These are phyloP conservation scores for Filosporella fistucella DNA, from an alignment of 495 filamentous ascomycete genomes.

Conservation along the genomic window DNA sequence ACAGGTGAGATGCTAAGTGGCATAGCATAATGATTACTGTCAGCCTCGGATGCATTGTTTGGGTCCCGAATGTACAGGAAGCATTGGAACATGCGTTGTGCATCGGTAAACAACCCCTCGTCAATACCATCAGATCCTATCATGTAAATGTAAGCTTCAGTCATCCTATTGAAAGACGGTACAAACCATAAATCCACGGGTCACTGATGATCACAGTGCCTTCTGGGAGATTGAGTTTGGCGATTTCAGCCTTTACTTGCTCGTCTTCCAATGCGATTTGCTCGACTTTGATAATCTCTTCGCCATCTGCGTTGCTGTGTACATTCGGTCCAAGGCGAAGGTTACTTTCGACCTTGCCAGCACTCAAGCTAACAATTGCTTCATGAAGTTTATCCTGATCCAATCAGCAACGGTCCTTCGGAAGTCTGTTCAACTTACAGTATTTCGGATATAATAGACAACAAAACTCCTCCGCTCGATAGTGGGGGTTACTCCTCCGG, in stretches of 20 bases:
- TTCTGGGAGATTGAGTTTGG: conserved; percentile 59
- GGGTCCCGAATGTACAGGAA: conserved; percentile 64
- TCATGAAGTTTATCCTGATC: conserved; percentile 62
- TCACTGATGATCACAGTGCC: conserved; percentile 57
- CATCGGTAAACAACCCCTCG: conserved; percentile 47
- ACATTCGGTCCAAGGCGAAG: conserved; percentile 49
- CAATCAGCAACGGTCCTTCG: not conserved
- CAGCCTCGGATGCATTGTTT: conserved; percentile 45
- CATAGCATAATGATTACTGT: conserved; percentile 76
- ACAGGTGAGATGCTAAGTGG: conserved; percentile 78
- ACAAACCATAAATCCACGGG: conserved; percentile 67
- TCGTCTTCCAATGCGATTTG: conserved; percentile 50
- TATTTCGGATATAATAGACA: conserved; percentile 60
- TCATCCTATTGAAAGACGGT: not conserved
- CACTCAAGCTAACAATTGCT: conserved; percentile 53
- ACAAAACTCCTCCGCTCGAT: conserved; percentile 52
- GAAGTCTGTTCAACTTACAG: conserved; percentile 36
- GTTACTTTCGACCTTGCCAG: conserved; percentile 51
- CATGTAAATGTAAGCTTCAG: not conserved
- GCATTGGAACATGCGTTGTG: conserved; percentile 57
- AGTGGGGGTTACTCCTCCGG: conserved; percentile 30
- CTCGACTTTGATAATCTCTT: conserved; percentile 58
- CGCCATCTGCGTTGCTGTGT: conserved; percentile 53
- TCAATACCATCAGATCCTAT: conserved; percentile 56
- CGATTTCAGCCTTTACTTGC: conserved; percentile 55